Percentiles rank a stretch among this genome's conserved stretches.
phyloP scores from a whole-genome alignment of 2,329 filamentous ascomycete genomes.

The Lachnellula cervina region DNA sequence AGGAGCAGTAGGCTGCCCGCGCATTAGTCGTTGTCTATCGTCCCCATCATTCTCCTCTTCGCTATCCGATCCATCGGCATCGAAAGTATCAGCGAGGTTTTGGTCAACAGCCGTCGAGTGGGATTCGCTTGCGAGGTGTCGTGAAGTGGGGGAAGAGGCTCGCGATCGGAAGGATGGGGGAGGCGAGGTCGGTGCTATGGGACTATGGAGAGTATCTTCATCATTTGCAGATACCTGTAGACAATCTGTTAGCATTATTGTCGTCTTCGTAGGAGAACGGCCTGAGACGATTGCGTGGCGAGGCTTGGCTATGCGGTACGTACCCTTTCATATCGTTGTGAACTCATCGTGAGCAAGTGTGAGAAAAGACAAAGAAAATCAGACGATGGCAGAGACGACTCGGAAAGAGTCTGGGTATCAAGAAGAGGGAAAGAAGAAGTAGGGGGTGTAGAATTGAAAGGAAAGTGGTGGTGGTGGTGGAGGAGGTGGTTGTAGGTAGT shows the following conservation, averaged over 20 bases:
- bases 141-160: conserved; percentile 59
- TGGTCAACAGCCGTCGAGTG: conserved; percentile 57
- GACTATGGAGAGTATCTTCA: conserved; percentile 40
- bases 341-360: conserved; percentile 26
- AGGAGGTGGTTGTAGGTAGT: neutral
- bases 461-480: neutral
- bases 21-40: conserved; percentile 82
- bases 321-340: conserved; percentile 52
- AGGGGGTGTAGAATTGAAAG: conserved; percentile 7
- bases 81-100: conserved; percentile 90
- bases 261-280: neutral
- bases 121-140: conserved; percentile 32
- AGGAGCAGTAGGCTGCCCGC: conserved; percentile 44
- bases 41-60: conserved; percentile 69
- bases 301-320: conserved; percentile 24
- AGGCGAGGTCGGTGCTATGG: conserved; percentile 44
- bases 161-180: conserved; percentile 87
- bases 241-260: conserved; percentile 17
- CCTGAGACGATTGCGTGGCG: conserved; percentile 17
- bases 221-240: conserved; percentile 54
- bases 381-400: conserved; percentile 8
- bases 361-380: conserved; percentile 22
- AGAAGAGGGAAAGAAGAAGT: conserved; percentile 13
- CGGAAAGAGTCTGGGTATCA: conserved; percentile 15
- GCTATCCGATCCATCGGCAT: conserved; percentile 70